A percentile compares a stretch with the other conserved stretches of the same genome.
Conservation (phyloP, 352 stramenopile species). For the Aphanomyces cochlioides region DNA sequence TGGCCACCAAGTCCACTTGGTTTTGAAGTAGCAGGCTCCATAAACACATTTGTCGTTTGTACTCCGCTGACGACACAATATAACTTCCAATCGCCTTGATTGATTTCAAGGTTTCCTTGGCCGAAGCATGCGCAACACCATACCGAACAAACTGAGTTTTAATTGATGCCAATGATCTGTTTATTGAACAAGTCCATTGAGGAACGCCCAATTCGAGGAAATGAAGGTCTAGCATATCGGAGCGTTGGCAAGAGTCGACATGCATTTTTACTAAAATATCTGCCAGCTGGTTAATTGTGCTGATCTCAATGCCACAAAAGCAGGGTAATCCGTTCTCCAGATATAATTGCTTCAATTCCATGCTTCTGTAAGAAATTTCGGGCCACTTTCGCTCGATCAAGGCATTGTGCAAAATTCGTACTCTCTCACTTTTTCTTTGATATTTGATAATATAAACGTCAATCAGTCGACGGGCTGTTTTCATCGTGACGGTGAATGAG, state of each 20-base stretch:
- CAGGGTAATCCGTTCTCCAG: conserved; percentile 21
- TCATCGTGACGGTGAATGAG: conserved; percentile 19
- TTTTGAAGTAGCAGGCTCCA: not conserved
- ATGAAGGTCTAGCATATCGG: not conserved
- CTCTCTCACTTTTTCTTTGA: not conserved
- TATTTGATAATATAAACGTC: conserved; percentile 1
- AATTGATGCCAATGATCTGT: conserved; percentile 8
- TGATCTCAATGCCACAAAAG: conserved; percentile 27
- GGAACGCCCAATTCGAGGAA: conserved; percentile 5
- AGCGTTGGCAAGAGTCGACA: not conserved
- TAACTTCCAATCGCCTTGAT: not conserved
- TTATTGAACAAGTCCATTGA: conserved; percentile 6
- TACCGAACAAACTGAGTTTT: not conserved
- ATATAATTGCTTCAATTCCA: conserved; percentile 21
- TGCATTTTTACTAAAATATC: conserved; percentile 20
- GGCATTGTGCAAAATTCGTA: conserved; percentile 7
- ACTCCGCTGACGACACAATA: conserved; percentile 1
- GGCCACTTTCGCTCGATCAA: conserved; percentile 17
- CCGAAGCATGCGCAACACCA: not conserved
- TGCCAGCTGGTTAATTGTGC: conserved; percentile 18
- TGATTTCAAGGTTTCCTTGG: not conserved
- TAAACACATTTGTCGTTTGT: conserved; percentile 5
- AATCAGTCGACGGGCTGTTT: not conserved
- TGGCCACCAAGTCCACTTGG: conserved; percentile 2
- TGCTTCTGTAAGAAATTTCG: not conserved